Percentiles rank a stretch among this genome's conserved stretches.
Evolutionary conservation across 2,329 filamentous ascomycete species (phyloP).

Genomic region (Orbilia brochopaga): DNA sequence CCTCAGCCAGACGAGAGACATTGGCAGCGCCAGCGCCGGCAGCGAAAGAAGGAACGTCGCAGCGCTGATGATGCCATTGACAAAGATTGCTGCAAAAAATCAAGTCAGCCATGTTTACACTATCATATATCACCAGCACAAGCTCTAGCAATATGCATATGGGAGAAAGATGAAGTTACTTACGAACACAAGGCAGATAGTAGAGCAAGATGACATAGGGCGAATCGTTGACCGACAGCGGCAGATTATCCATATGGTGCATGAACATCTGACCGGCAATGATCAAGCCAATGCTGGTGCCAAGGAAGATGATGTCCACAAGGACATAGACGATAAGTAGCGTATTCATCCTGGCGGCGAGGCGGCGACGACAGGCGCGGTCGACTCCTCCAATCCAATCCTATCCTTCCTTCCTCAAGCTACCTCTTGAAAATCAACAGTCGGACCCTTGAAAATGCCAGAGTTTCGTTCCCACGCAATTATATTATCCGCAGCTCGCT

Average conservation of each 20-base stretch:
- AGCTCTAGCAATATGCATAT: too few species aligned
- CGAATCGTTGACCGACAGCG: constrained; percentile 62
- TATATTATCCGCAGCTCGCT: not conserved
- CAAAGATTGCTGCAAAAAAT: constrained; percentile 67
- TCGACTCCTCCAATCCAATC: not conserved
- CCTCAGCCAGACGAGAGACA: constrained; percentile 72
- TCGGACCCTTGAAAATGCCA: too few species aligned
- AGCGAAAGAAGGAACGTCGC: constrained; percentile 72
- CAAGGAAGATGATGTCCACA: constrained; percentile 64
- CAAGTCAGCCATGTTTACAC: constrained; percentile 8
- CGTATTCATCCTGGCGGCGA: constrained; percentile 47
- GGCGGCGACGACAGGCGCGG: constrained; percentile 5
- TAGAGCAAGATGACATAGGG: constrained; percentile 63
- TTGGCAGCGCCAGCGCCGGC: constrained; percentile 72
- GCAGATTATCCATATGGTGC: constrained; percentile 57
- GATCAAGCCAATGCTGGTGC: constrained; percentile 63
- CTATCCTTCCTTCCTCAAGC: not conserved
- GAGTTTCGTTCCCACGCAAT: not conserved
- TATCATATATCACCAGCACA: too few species aligned
- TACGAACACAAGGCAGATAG: constrained; percentile 64
- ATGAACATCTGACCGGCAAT: constrained; percentile 64
- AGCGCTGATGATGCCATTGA: constrained; percentile 75
- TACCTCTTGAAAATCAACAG: not conserved
- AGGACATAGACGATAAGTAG: constrained; percentile 58
- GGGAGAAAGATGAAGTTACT: too few species aligned